Evolutionary conservation across 352 stramenopile species (phyloP).

Genomic region (Globisporangium emineosum): DNA sequence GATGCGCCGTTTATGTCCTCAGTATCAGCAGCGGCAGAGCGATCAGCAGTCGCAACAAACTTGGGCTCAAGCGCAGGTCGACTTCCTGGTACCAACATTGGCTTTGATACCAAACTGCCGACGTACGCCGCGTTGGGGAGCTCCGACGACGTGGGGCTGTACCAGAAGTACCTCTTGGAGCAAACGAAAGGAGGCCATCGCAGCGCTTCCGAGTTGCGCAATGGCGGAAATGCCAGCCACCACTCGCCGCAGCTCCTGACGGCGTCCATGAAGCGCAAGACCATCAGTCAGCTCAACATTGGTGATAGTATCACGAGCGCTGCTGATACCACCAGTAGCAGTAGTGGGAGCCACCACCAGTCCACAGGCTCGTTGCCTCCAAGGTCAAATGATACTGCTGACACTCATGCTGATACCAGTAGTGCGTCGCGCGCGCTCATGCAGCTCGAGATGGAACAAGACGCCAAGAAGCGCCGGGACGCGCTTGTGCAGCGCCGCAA

Average conservation of each 20-base stretch:
- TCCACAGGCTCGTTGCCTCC: constrained; percentile 7
- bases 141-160: constrained; percentile 51
- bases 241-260: constrained; percentile 24
- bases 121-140: constrained; percentile 64
- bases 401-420: neutral
- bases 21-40: constrained; percentile 4
- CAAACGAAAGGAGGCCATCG: constrained; percentile 22
- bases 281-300: constrained; percentile 18
- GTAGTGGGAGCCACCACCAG: constrained; percentile 1
- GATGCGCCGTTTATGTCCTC: constrained; percentile 18
- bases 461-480: constrained; percentile 43
- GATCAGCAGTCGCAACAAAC: neutral
- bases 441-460: constrained; percentile 28
- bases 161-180: constrained; percentile 54
- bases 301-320: neutral
- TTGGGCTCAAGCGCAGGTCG: neutral
- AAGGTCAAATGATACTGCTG: neutral
- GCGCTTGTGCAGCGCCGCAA: constrained; percentile 48
- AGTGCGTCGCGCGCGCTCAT: constrained; percentile 6
- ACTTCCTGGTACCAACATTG: neutral
- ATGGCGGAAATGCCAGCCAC: constrained; percentile 5
- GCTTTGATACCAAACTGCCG: constrained; percentile 38
- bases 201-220: constrained; percentile 30
- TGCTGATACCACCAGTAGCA: neutral
- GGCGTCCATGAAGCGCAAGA: constrained; percentile 38